Evolutionary conservation across 352 stramenopile species (phyloP).

Genomic region (Phytophthora multivora): DNA sequence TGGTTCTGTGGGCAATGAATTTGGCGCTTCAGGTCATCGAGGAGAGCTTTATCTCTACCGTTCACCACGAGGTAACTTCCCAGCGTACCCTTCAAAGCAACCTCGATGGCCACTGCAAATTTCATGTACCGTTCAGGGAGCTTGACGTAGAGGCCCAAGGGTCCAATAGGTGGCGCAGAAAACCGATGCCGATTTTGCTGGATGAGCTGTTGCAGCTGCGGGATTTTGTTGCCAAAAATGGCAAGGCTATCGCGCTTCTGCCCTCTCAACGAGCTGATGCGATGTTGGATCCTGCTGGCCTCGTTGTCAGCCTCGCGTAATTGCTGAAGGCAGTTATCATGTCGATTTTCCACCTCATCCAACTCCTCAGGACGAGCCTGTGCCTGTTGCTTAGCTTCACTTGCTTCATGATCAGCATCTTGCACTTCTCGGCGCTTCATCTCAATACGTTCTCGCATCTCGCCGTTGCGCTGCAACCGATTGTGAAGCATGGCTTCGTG

Average conservation of each 20-base stretch:
- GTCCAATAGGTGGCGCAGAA: constrained; percentile 66
- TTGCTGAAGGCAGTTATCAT: constrained; percentile 61
- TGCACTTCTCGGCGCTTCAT: constrained; percentile 50
- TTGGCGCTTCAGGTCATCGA: constrained; percentile 77
- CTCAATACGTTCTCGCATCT: constrained; percentile 63
- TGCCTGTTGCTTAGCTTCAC: constrained; percentile 37
- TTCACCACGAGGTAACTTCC: constrained; percentile 83
- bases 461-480: constrained; percentile 60
- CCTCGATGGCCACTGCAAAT: constrained; percentile 71
- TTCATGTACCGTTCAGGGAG: constrained; percentile 72
- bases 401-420: constrained; percentile 45
- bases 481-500: constrained; percentile 66
- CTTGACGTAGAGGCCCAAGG: constrained; percentile 74
- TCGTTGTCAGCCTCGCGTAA: constrained; percentile 65
- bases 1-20: constrained; percentile 71
- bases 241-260: constrained; percentile 69
- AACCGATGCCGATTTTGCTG: constrained; percentile 73
- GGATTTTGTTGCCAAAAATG: constrained; percentile 72
- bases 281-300: constrained; percentile 44
- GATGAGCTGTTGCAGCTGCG: constrained; percentile 77
- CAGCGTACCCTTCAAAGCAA: constrained; percentile 73
- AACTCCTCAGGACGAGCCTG: constrained; percentile 36
- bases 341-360: constrained; percentile 62
- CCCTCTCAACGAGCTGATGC: constrained; percentile 47
- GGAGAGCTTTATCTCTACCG: constrained; percentile 72